Percentiles rank a stretch among this genome's conserved stretches.
phyloP scores from a whole-genome alignment of 2,329 filamentous ascomycete species.

The Apiospora arundinis region DNA sequence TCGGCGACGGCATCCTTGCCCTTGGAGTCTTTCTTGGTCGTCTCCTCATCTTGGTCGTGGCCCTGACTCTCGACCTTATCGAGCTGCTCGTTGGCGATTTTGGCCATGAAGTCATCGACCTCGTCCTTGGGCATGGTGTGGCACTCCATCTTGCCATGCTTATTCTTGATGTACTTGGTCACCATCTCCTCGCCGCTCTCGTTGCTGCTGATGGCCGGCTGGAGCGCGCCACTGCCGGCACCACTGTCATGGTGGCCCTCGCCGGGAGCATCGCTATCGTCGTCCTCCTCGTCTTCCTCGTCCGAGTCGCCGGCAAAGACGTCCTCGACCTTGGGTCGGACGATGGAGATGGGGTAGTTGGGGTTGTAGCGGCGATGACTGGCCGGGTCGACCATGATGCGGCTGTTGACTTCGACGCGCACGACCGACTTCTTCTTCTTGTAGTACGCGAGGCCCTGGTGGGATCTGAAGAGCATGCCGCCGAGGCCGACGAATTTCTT shows the following conservation, averaged over 20 bases:
- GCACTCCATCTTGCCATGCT: constrained; percentile 45
- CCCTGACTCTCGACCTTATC: constrained; percentile 54
- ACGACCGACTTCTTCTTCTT: constrained; percentile 78
- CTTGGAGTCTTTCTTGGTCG: constrained; percentile 27
- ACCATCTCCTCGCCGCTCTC: constrained; percentile 36
- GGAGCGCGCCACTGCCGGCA: constrained; percentile 6
- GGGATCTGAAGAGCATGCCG: constrained; percentile 82
- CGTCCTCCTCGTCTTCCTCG: constrained; percentile 49
- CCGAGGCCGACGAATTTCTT: constrained; percentile 83
- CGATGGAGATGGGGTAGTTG: constrained; percentile 79
- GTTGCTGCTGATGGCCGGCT: constrained; percentile 37
- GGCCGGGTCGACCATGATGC: constrained; percentile 86
- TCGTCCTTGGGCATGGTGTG: constrained; percentile 43
- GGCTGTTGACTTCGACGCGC: constrained; percentile 85
- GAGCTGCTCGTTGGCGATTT: constrained; percentile 54
- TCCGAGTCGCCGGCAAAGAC: constrained; percentile 57
- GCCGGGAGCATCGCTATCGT: not conserved
- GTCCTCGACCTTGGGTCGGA: constrained; percentile 75
- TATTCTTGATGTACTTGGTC: constrained; percentile 59
- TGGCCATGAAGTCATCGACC: constrained; percentile 40
- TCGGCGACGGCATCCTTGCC: constrained; percentile 29
- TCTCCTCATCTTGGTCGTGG: constrained; percentile 30
- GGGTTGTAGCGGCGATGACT: constrained; percentile 85
- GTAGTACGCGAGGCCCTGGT: constrained; percentile 84
- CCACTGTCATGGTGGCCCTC: not conserved